Conservation (phyloP, 305 asterid species). For the Fraxinus albicans region DNA sequence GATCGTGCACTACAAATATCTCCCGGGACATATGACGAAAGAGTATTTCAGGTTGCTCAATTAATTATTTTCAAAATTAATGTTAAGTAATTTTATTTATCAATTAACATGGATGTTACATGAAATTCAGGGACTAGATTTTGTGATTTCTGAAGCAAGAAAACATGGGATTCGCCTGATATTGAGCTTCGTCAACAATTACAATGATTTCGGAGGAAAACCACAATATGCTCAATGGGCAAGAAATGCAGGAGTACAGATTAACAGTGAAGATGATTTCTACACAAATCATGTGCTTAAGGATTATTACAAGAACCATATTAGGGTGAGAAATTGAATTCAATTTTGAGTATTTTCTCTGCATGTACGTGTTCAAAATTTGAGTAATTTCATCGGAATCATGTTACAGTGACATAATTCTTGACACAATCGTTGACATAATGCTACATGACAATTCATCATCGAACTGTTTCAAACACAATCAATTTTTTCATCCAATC, state of each 20-base stretch:
- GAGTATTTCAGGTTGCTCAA: slow-evolving; percentile 41
- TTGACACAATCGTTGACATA: too few relatives aligned
- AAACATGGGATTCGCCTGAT: slow-evolving; percentile 39
- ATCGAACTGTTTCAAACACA: too few relatives aligned
- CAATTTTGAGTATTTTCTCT: background rate
- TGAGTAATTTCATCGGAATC: background rate
- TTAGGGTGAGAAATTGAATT: slow-evolving; percentile 26
- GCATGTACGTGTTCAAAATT: too few relatives aligned
- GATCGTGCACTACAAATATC: slow-evolving; percentile 45
- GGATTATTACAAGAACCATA: slow-evolving; percentile 64
- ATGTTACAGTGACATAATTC: too few relatives aligned
- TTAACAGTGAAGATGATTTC: slow-evolving; percentile 63
- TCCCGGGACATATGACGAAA: slow-evolving; percentile 54
- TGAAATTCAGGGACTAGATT: slow-evolving; percentile 47
- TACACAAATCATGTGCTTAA: slow-evolving; percentile 53
- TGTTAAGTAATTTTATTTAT: background rate
- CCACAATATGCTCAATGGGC: slow-evolving; percentile 53
- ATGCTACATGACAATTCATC: too few relatives aligned
- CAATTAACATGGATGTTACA: background rate
- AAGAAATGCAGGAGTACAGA: slow-evolving; percentile 32
- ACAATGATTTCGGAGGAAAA: slow-evolving; percentile 54
- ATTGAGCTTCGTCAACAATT: slow-evolving; percentile 48
- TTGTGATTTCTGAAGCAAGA: slow-evolving; percentile 48
- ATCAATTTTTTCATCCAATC: too few relatives aligned
- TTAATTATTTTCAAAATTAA: background rate